A percentile compares a stretch with the other conserved stretches of the same genome.
Conservation (phyloP, 1,139 yeast genomes). For the Kurtzmaniella quercitrusa region DNA sequence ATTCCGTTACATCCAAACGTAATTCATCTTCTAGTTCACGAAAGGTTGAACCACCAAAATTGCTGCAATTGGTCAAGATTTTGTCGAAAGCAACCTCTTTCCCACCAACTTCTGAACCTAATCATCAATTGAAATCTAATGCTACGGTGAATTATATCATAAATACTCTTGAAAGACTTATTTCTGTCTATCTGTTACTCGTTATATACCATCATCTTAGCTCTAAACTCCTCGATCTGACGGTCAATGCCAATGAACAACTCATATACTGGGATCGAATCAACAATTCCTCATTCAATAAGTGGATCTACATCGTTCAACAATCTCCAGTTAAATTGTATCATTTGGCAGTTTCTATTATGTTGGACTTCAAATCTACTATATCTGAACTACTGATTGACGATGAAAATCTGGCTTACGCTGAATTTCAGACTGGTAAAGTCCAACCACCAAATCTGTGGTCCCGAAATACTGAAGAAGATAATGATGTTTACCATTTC, state of each 20-base stretch:
- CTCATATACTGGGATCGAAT: slow-evolving; percentile 35
- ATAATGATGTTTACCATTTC: slow-evolving; percentile 3
- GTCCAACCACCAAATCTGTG: slow-evolving; percentile 2
- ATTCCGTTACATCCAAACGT: neutral
- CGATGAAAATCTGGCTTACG: neutral
- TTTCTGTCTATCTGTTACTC: slow-evolving; percentile 22
- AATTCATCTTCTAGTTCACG: neutral
- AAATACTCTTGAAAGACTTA: slow-evolving; percentile 12
- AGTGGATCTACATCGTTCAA: slow-evolving; percentile 32
- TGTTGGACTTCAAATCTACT: slow-evolving; percentile 6
- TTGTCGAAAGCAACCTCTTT: slow-evolving; percentile 1
- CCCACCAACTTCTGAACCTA: neutral
- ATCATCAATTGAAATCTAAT: neutral
- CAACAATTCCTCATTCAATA: slow-evolving; percentile 20
- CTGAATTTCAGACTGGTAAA: neutral
- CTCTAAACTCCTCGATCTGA: slow-evolving; percentile 31
- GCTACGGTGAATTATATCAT: neutral
- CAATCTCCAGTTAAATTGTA: slow-evolving; percentile 24
- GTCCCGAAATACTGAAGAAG: slow-evolving; percentile 6
- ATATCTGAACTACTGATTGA: neutral
- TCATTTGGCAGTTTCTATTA: slow-evolving; percentile 12
- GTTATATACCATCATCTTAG: slow-evolving; percentile 26
- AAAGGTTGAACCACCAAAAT: neutral
- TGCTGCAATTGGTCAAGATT: slow-evolving; percentile 4
- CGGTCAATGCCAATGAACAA: slow-evolving; percentile 31